Evolutionary conservation across 352 stramenopile species (phyloP), one percentile per base, ranked within the genome.

Genomic region (Pythium rishiriense): DNA sequence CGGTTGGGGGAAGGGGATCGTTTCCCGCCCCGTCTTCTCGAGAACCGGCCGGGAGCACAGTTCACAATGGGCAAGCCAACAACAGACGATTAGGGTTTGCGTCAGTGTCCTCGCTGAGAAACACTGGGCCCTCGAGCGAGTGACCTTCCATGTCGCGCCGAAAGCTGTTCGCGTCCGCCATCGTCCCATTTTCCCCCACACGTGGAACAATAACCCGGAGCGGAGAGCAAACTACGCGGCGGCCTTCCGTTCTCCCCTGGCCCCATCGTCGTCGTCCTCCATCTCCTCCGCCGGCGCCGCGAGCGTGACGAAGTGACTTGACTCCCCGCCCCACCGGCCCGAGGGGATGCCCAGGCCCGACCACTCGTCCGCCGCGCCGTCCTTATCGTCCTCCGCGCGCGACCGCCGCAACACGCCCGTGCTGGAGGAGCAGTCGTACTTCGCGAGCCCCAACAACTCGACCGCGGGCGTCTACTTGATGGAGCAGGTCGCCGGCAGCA

Each of bases 341-440:
- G 37, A 21, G 63, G 55, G 61, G 58, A 62, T 71, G 75, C 61
- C 68, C 69, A 58, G 68, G 73, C 52, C 26, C 31, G 46, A 54
- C 29, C 65, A 47, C 9, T 19, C 33, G 55, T 45, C 51, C 29
- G 51, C 55, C 28, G 7, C 35, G 35, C 35, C 35, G 14, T 25
- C 41, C 26, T 29, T 19, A 19, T 63, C 56, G n/a, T 48, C 55
- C 1, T 39, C 54, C 49, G 22, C 26, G 11, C 53, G 33, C 22
- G 74, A 86, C 28, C 76, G 81, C 46, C 79, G 78, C 48, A 78
- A 79, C 62, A 91, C 79, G 26, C 84, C 84, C 41, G 80, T 93
- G 50, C 73, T 93, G 35, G 84, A 91, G 68, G 84, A 93, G 41
- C 71, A 87, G 47, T 79, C 75, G 59, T 91, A 89, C 56, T 78